A percentile compares a stretch with the other conserved stretches of the same genome.
Conservation (phyloP, 257 asterid species). For the Solanum chiquidenum region DNA sequence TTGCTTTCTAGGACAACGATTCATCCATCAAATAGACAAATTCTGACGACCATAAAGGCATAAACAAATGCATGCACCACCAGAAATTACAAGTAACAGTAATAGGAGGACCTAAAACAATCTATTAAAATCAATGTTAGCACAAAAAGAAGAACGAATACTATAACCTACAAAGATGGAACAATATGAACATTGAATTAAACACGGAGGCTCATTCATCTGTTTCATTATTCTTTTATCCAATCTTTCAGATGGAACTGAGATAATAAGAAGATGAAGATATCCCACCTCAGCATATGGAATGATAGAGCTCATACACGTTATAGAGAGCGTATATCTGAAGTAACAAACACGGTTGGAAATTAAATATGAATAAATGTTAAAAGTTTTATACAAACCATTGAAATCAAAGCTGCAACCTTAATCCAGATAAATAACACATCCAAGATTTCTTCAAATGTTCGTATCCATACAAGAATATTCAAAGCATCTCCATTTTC, state of each 20-base stretch:
- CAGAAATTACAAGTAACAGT: neutral
- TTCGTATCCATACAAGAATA: slow-evolving; percentile 14
- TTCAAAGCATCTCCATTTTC: slow-evolving; percentile 2
- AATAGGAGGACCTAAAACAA: neutral
- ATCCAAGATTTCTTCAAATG: slow-evolving; percentile 8
- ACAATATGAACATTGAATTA: neutral
- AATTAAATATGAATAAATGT: neutral
- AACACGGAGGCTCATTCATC: neutral
- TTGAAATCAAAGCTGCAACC: neutral
- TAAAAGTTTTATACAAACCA: neutral
- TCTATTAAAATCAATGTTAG: neutral
- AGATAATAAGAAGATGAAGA: neutral
- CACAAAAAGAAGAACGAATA: neutral
- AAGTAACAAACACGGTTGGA: neutral
- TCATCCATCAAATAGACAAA: neutral
- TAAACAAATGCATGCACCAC: neutral
- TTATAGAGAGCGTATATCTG: neutral
- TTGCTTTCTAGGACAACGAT: neutral
- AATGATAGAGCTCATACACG: neutral
- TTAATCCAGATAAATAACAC: neutral
- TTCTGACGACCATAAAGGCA: neutral
- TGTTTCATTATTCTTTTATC: neutral
- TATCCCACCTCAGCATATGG: neutral
- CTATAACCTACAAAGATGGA: neutral
- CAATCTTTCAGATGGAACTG: neutral